A percentile compares a stretch with the other conserved stretches of the same genome.
Evolutionary conservation across 768 basidiomycete genomes (phyloP).

Genomic region (Kwoniella heveanensis): DNA sequence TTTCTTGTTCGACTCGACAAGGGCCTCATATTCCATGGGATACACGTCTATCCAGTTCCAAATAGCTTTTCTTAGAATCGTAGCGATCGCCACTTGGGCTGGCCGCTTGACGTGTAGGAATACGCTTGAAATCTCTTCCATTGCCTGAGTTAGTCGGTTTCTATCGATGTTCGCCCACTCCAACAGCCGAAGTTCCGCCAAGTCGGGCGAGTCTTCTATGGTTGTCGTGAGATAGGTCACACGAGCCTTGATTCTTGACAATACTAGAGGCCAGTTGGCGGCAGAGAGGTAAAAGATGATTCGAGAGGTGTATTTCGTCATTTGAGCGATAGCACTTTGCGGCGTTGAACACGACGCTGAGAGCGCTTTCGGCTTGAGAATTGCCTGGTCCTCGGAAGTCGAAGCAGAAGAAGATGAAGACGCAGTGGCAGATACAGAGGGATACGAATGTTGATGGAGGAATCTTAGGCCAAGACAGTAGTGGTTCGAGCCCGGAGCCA

Average conservation of each 20-base stretch:
- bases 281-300: conserved; percentile 85
- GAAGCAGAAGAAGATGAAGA: neutral
- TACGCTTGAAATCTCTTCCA: conserved; percentile 78
- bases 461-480: conserved; percentile 22
- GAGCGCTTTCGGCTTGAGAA: conserved; percentile 7
- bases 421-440: conserved; percentile 11
- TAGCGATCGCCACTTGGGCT: conserved; percentile 70
- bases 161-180: conserved; percentile 75
- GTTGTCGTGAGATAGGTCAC: conserved; percentile 64
- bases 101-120: conserved; percentile 79
- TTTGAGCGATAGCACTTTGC: conserved; percentile 13
- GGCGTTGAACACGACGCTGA: conserved; percentile 16
- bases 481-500: conserved; percentile 9
- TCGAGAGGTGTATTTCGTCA: conserved; percentile 58
- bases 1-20: conserved; percentile 63
- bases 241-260: conserved; percentile 68
- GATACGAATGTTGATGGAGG: conserved; percentile 31
- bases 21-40: conserved; percentile 75
- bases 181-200: conserved; percentile 74
- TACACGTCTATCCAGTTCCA: conserved; percentile 89
- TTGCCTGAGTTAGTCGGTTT: conserved; percentile 66
- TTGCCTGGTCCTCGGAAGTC: neutral
- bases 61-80: conserved; percentile 72
- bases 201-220: conserved; percentile 66
- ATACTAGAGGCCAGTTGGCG: conserved; percentile 81